These are phyloP conservation scores for Podospora pseudoanserina DNA, from an alignment of 495 filamentous ascomycete species.

Conservation along the genomic window DNA sequence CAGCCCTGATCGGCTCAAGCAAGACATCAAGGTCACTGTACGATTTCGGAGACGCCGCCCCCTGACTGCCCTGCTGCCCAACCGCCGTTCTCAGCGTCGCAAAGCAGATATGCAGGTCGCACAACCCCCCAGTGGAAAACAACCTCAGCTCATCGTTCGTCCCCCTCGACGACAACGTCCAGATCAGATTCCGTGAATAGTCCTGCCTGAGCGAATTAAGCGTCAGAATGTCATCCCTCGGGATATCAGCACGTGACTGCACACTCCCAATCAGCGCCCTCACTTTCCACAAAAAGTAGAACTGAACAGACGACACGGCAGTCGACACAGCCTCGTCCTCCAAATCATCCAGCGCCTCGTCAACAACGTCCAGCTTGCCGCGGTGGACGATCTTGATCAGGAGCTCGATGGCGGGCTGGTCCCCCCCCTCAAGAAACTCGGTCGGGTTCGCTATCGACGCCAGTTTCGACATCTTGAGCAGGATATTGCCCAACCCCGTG, in stretches of 20 bases:
- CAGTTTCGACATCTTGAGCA: conserved; percentile 81
- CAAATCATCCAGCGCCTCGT: conserved; percentile 60
- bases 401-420: conserved; percentile 57
- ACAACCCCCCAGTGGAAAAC: conserved; percentile 65
- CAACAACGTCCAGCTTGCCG: conserved; percentile 57
- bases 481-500: conserved; percentile 67
- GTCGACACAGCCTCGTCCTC: conserved; percentile 73
- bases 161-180: conserved; percentile 60
- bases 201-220: conserved; percentile 54
- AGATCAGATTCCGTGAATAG: conserved; percentile 58
- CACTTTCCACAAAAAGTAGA: conserved; percentile 96
- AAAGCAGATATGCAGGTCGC: conserved; percentile 80
- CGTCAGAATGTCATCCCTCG: conserved; percentile 50
- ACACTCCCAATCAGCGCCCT: conserved; percentile 46
- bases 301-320: conserved; percentile 67
- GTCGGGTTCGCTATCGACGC: conserved; percentile 74
- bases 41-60: conserved; percentile 28
- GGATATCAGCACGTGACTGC: conserved; percentile 40
- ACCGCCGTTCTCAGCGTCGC: conserved; percentile 57
- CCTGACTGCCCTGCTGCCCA: conserved; percentile 19
- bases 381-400: conserved; percentile 66
- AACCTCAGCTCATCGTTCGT: conserved; percentile 73
- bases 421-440: conserved; percentile 63
- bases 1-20: conserved; percentile 57
- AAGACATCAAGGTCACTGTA: conserved; percentile 59